Evolutionary conservation across 2,329 filamentous ascomycete genomes (phyloP).

Genomic region (Hymenotorrendiella dingleyae): DNA sequence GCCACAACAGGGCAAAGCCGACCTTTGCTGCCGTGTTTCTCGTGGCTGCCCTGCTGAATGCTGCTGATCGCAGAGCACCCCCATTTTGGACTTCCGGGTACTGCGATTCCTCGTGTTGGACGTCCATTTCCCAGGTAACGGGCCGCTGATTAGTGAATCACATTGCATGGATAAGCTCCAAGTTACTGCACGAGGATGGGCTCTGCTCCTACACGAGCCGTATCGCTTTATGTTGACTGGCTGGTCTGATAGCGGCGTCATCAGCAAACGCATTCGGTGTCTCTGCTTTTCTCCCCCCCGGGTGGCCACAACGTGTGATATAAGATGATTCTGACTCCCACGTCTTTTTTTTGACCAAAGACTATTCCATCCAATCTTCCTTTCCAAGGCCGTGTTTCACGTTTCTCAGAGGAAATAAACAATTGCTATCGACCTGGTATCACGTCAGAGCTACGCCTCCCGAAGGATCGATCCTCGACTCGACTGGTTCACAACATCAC

Average conservation of each 20-base stretch:
- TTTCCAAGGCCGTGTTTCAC: constrained; percentile 2
- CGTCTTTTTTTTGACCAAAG: no score
- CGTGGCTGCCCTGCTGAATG: neutral
- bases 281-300: neutral
- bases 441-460: neutral
- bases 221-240: no score
- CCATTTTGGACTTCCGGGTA: neutral
- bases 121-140: no score
- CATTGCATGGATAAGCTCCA: neutral
- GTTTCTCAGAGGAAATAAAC: no score
- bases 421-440: neutral
- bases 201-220: neutral
- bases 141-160: neutral
- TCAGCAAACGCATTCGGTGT: neutral
- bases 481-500: neutral
- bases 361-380: neutral
- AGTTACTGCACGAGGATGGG: neutral
- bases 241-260: neutral
- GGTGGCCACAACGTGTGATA: neutral
- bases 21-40: neutral
- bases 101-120: neutral
- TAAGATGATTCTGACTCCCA: neutral
- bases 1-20: neutral
- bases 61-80: neutral
- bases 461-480: no score